Percentiles rank a stretch among this genome's conserved stretches.
phyloP scores from a whole-genome alignment of 768 basidiomycete genomes.

The Gloeopeniophorella convolvens region DNA sequence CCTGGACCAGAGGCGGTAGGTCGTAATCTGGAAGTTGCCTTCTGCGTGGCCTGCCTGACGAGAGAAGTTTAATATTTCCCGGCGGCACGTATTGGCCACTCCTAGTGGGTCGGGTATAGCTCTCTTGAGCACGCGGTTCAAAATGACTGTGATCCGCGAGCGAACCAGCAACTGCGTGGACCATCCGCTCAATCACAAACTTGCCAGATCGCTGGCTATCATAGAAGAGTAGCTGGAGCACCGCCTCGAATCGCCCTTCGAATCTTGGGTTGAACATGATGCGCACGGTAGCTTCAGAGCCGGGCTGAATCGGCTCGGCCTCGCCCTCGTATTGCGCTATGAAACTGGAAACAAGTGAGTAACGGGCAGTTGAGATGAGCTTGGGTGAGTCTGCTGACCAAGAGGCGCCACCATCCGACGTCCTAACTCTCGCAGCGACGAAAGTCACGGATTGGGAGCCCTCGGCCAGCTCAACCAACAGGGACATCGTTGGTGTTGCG shows the following conservation, averaged over 20 bases:
- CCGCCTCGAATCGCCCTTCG: constrained; percentile 10
- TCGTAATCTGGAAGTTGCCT: constrained; percentile 6
- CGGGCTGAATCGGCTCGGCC: background rate
- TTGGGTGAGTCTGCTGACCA: background rate
- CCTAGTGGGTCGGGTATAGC: background rate
- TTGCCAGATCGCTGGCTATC: background rate
- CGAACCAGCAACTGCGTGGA: constrained; percentile 10
- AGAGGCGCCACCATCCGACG: constrained; percentile 1
- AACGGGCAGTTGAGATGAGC: no score
- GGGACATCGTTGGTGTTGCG: constrained; percentile 1
- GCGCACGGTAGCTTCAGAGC: background rate
- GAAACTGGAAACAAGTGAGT: constrained; percentile 5
- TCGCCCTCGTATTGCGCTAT: constrained; percentile 5
- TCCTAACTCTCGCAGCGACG: constrained; percentile 2
- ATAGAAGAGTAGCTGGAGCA: constrained; percentile 9
- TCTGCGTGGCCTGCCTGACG: background rate
- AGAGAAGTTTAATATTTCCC: background rate
- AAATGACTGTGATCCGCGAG: constrained; percentile 5
- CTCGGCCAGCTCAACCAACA: constrained; percentile 15
- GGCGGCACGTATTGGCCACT: background rate
- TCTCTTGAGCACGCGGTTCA: constrained; percentile 1
- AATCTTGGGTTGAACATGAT: constrained; percentile 9
- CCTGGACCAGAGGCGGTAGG: background rate
- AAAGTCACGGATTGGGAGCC: constrained; percentile 10
- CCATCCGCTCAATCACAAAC: background rate